Evolutionary conservation across 2,329 filamentous ascomycete species (phyloP).

Genomic region (Aaosphaeria pasadenensis): DNA sequence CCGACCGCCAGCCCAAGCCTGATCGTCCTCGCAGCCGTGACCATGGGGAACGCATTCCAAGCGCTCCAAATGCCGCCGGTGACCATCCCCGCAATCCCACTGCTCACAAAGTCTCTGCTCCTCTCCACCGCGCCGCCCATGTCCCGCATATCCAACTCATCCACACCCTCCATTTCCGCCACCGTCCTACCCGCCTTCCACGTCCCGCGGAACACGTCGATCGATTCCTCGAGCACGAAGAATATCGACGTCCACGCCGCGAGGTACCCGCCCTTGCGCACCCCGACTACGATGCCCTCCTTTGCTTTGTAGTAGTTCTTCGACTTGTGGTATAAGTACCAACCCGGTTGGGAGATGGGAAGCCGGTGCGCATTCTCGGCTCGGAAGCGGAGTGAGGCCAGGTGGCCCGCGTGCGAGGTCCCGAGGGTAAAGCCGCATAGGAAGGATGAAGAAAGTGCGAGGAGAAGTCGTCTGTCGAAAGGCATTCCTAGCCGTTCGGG

Average conservation of each 20-base stretch:
- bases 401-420: constrained; percentile 67
- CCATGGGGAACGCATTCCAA: constrained; percentile 77
- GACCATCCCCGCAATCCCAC: constrained; percentile 76
- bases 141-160: constrained; percentile 26
- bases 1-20: constrained; percentile 77
- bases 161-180: constrained; percentile 34
- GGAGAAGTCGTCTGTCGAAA: constrained; percentile 62
- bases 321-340: constrained; percentile 98
- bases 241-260: constrained; percentile 73
- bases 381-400: constrained; percentile 77
- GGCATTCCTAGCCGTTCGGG: constrained; percentile 57
- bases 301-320: constrained; percentile 89
- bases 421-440: constrained; percentile 69
- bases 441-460: constrained; percentile 63
- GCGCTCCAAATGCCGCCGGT: constrained; percentile 85
- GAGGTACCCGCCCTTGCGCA: constrained; percentile 69
- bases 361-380: constrained; percentile 96
- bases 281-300: constrained; percentile 73
- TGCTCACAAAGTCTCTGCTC: constrained; percentile 71
- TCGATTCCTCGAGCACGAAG: constrained; percentile 78
- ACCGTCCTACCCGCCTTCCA: constrained; percentile 43
- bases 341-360: constrained; percentile 76
- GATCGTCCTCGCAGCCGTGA: constrained; percentile 61
- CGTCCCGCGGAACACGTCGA: constrained; percentile 63
- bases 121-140: constrained; percentile 26